Conservation (phyloP, 768 basidiomycete species). For the Podaxis sp. region DNA sequence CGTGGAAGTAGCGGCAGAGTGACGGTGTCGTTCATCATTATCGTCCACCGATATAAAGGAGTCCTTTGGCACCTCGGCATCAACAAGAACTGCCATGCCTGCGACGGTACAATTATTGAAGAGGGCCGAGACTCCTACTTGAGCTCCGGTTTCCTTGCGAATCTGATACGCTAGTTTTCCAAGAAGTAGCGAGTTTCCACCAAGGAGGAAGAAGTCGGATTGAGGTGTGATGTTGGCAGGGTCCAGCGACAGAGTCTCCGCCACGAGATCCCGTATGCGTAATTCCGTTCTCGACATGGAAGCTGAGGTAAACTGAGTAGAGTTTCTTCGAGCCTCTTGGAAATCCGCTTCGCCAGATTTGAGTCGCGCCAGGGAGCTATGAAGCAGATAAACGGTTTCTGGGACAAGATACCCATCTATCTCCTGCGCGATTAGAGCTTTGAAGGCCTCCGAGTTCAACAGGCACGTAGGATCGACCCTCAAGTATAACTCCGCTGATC, state of each 20-base stretch:
- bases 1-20: conserved; percentile 16
- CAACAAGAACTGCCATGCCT: conserved; percentile 36
- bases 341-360: conserved; percentile 26
- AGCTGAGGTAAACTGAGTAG: conserved; percentile 17
- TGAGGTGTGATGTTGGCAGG: conserved; percentile 22
- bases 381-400: conserved; percentile 28
- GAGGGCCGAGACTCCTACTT: conserved; percentile 31
- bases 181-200: conserved; percentile 41
- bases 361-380: conserved; percentile 17
- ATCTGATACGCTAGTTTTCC: conserved; percentile 41
- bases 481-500: conserved; percentile 34
- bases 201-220: conserved; percentile 41
- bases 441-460: conserved; percentile 18
- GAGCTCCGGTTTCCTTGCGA: conserved; percentile 33
- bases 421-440: conserved; percentile 16
- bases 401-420: conserved; percentile 40
- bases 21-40: conserved; percentile 4
- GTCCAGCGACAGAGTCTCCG: conserved; percentile 27
- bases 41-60: conserved; percentile 9
- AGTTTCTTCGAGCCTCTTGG: conserved; percentile 23
- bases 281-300: conserved; percentile 26
- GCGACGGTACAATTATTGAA: conserved; percentile 38
- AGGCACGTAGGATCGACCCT: conserved; percentile 18
- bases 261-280: conserved; percentile 33
- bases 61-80: conserved; percentile 16